Conservation (phyloP, 345 rosid species). For the Salix viminalis region DNA sequence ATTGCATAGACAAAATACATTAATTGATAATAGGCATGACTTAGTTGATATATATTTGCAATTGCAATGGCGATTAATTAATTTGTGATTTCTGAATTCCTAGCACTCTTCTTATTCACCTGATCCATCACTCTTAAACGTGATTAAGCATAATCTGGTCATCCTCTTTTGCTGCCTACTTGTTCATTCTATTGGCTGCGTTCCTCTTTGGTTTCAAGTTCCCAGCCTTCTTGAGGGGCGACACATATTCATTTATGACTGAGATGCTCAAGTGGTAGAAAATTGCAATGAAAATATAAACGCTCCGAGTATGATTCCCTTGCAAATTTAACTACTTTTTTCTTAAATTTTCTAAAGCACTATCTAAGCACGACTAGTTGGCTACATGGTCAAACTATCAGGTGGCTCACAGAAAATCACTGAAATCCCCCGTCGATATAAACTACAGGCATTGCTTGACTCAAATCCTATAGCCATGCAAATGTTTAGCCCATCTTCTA, state of each 20-base stretch:
- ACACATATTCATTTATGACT: too few relatives aligned
- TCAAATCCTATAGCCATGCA: constrained; percentile 64
- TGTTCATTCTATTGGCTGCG: background rate
- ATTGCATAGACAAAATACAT: too few relatives aligned
- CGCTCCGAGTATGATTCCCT: background rate
- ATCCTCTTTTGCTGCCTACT: background rate
- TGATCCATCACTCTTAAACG: background rate
- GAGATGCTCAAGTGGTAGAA: background rate
- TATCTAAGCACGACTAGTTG: too few relatives aligned
- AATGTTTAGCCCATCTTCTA: constrained; percentile 80
- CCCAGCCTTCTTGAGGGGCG: background rate
- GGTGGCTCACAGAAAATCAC: constrained; percentile 4
- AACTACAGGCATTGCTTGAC: constrained; percentile 11
- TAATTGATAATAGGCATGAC: too few relatives aligned
- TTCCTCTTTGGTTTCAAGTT: background rate
- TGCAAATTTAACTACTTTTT: background rate
- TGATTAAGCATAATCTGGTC: background rate
- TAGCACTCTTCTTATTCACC: background rate
- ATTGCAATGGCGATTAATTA: too few relatives aligned
- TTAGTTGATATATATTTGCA: too few relatives aligned
- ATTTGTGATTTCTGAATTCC: background rate
- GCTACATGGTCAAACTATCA: background rate
- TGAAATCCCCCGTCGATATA: constrained; percentile 10
- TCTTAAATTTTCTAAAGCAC: background rate
- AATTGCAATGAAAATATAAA: background rate